Evolutionary conservation across 306 rosid genomes (phyloP).

Genomic region (Medicago ruthenica): DNA sequence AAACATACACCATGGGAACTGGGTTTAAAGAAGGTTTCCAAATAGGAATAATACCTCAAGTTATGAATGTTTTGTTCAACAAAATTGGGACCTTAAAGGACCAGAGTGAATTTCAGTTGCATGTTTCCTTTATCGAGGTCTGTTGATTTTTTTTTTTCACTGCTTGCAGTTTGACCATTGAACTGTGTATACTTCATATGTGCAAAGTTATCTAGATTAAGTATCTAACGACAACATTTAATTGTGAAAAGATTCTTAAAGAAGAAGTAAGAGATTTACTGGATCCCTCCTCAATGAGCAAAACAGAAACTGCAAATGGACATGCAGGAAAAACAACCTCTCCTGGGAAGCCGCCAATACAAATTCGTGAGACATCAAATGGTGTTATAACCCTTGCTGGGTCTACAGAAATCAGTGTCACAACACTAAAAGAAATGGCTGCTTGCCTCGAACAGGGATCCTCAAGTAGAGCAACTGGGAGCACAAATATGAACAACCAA

Average conservation of each 20-base stretch:
- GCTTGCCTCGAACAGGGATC: slow-evolving; percentile 98
- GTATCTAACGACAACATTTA: slow-evolving; percentile 49
- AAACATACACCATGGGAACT: slow-evolving; percentile 99
- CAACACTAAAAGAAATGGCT: slow-evolving; percentile 90
- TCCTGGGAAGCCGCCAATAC: slow-evolving; percentile 93
- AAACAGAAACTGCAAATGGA: slow-evolving; percentile 86
- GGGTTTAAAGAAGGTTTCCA: slow-evolving; percentile 88
- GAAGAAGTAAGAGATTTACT: slow-evolving; percentile 98
- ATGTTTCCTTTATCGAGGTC: slow-evolving; percentile 99
- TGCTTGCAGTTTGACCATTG: slow-evolving; percentile 35
- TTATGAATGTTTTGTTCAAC: slow-evolving; percentile 85
- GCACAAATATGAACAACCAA: slow-evolving; percentile 99
- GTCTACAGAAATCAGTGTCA: slow-evolving; percentile 91
- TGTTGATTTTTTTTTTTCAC: slow-evolving; percentile 30
- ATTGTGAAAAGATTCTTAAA: slow-evolving; percentile 80
- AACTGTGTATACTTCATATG: slow-evolving; percentile 21
- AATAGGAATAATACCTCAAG: slow-evolving; percentile 89
- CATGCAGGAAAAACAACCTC: slow-evolving; percentile 69
- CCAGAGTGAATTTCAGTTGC: slow-evolving; percentile 91
- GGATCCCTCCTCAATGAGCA: slow-evolving; percentile 76
- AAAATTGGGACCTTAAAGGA: slow-evolving; percentile 82
- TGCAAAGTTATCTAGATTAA: slow-evolving; percentile 38
- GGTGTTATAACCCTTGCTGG: slow-evolving; percentile 99
- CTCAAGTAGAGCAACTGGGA: slow-evolving; percentile 94
- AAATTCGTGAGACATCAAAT: slow-evolving; percentile 98